phyloP scores from a whole-genome alignment of 139 green algal species.

The Asterochloris sp. region DNA sequence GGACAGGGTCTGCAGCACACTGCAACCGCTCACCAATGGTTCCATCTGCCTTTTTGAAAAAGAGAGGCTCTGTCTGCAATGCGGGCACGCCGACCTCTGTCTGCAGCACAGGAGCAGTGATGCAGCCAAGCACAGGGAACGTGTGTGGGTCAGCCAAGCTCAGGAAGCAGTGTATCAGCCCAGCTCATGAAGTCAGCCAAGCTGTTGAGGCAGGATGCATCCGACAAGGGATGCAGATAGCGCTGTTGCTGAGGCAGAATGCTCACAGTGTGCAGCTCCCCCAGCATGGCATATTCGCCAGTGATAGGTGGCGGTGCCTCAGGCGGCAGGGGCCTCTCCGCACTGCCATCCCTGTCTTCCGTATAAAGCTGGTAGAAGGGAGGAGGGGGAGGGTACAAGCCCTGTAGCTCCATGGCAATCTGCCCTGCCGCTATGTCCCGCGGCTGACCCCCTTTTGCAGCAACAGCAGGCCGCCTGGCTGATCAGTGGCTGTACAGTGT shows the following conservation, averaged over 20 bases:
- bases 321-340: conserved; percentile 19
- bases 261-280: conserved; percentile 37
- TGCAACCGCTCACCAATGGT: conserved; percentile 20
- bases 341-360: conserved; percentile 12
- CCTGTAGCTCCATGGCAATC: conserved; percentile 3
- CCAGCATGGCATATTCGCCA: conserved; percentile 39
- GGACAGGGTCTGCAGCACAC: neutral
- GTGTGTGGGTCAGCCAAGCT: neutral
- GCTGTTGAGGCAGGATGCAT: neutral
- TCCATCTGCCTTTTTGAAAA: conserved; percentile 20
- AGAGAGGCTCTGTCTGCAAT: conserved; percentile 30
- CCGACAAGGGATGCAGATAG: neutral
- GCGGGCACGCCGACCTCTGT: conserved; percentile 38
- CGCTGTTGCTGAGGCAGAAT: too few species aligned
- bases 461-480: neutral
- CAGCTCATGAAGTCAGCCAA: neutral
- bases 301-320: conserved; percentile 20
- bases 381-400: conserved; percentile 40
- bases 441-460: neutral
- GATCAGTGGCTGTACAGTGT: neutral
- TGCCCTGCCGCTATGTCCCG: neutral
- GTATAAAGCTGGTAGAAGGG: conserved; percentile 36
- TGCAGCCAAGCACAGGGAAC: neutral
- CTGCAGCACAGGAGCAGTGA: conserved; percentile 7
- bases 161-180: neutral